Evolutionary conservation across 2,329 filamentous ascomycete species (phyloP).

Genomic region (Aureobasidium sp.): DNA sequence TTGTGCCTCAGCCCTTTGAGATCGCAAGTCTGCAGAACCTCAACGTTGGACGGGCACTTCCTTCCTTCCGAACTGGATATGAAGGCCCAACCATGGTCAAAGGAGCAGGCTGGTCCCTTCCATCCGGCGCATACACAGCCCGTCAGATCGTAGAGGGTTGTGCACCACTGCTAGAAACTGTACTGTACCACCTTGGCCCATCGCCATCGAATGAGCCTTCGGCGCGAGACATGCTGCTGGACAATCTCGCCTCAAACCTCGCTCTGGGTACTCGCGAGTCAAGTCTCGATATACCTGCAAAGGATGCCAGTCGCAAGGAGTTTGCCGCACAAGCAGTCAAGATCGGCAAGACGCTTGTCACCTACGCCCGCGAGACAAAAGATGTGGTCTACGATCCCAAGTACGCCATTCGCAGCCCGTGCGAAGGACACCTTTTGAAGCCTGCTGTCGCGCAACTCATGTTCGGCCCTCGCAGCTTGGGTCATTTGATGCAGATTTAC

Average conservation of each 20-base stretch:
- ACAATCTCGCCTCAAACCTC: background rate
- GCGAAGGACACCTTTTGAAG: background rate
- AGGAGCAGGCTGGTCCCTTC: background rate
- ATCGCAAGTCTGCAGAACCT: background rate
- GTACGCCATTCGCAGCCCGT: background rate
- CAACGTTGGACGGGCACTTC: background rate
- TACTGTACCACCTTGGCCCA: background rate
- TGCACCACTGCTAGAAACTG: background rate
- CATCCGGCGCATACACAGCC: background rate
- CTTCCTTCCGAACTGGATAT: background rate
- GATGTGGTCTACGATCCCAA: background rate
- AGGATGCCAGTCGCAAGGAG: background rate
- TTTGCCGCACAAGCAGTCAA: background rate
- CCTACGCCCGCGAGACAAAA: background rate
- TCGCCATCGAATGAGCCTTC: background rate
- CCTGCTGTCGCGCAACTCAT: background rate
- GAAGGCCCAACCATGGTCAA: background rate
- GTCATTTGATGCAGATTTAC: background rate
- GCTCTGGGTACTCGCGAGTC: background rate
- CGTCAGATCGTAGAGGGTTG: background rate
- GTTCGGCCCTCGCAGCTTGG: background rate
- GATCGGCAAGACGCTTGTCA: background rate
- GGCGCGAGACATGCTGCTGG: background rate
- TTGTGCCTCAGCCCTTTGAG: no score
- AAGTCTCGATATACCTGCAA: background rate